Evolutionary conservation across 2,329 filamentous ascomycete species (phyloP).

Genomic region (Colletotrichum falcatum): DNA sequence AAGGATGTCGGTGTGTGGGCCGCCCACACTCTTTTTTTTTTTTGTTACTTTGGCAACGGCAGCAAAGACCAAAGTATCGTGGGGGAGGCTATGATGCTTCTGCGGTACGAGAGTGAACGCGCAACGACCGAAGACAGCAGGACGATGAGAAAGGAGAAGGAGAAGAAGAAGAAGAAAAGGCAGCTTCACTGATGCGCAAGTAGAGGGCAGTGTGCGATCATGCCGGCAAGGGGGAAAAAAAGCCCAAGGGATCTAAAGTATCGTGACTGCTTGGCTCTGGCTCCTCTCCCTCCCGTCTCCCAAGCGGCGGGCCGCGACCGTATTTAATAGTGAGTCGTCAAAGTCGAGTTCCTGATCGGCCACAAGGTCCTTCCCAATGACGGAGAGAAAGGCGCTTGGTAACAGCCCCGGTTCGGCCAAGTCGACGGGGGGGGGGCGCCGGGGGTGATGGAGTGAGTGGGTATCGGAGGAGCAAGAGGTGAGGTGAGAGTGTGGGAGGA

Average conservation of each 20-base stretch:
- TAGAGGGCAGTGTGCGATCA: conserved; percentile 1
- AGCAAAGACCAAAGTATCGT: not conserved
- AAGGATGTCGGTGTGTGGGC: too few species aligned
- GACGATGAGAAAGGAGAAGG: too few species aligned
- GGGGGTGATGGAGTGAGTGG: not conserved
- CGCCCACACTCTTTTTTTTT: not conserved
- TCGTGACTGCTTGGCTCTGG: not conserved
- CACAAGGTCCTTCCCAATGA: not conserved
- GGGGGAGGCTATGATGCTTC: not conserved
- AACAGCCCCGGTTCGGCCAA: not conserved
- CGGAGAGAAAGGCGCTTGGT: not conserved
- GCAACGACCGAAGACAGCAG: not conserved
- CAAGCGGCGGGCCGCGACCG: conserved; percentile 13
- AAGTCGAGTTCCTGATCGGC: not conserved
- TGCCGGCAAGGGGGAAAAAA: conserved; percentile 4
- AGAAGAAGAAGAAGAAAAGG: not conserved
- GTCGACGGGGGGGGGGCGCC: not conserved
- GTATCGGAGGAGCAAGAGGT: not conserved
- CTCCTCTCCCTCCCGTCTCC: not conserved
- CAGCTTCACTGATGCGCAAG: conserved; percentile 13
- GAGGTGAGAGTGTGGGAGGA: not conserved
- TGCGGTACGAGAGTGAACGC: not conserved
- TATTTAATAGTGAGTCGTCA: conserved; percentile 32
- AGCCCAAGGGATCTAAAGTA: too few species aligned
- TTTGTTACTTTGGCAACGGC: not conserved